Evolutionary conservation across 805 yeast genomes (phyloP), one percentile per base, ranked within the genome.

Genomic region (Suhomyces sp.): DNA sequence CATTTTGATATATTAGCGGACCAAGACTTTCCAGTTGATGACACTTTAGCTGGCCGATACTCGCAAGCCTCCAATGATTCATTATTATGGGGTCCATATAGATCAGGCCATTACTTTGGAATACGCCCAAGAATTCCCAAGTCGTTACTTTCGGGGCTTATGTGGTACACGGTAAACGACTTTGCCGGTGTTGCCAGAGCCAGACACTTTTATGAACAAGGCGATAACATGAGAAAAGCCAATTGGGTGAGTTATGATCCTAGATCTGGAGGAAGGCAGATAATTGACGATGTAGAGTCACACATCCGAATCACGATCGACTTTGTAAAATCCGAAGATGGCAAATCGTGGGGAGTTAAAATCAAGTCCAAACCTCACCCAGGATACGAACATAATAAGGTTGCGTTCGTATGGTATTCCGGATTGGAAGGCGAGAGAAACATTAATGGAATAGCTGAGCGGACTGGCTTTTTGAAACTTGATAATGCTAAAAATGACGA

Each of bases 161-260:
- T 93, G 84, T 93, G 98, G 98, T 89, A 83, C 72, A 85, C 85
- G 62, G 79, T 82, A 5, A 86, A 88, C 55, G 70, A 74, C 27
- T 75, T 80, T 54, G 68, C 71, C 5, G 87, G 87, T 1, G 60
- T 89, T 10, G 70, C 76, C 5, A 71, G 76, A 22, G 68, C 87
- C 23, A 82, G 97, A 60, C 97, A 91, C 67, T 77, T 80, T 51
- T 88, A 91, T 62, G 90, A 86, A 49, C 91, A 85, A 59, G 73
- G 74, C 36, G 93, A 91, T 61, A 80, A 84, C 48, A 76, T 91
- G 71, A 77, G 77, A 23, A 84, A 81, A 50, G 93, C 88, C 59
- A 90, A 92, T 24, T 94, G 97, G 97, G 77, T 81, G n/a, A 73
- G 77, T 36, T 94, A 87, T 66, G 98, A 94, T 65, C 91, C 97